phyloP scores from a whole-genome alignment of 352 stramenopile genomes.

The Phytophthora pinifolia region DNA sequence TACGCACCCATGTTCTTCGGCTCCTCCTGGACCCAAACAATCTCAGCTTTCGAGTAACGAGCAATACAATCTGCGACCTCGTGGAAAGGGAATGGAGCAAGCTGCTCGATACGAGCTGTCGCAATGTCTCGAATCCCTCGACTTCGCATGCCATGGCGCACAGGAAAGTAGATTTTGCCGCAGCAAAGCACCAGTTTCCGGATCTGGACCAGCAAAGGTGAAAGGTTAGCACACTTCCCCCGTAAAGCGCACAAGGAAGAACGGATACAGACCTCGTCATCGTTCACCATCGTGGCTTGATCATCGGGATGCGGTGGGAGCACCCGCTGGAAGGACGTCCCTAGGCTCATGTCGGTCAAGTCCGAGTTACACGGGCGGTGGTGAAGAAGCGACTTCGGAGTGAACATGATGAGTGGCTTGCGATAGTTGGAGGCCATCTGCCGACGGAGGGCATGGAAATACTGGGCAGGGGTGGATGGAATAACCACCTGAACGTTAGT shows the following conservation, averaged over 20 bases:
- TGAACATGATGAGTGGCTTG: slow-evolving; percentile 83
- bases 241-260: not conserved
- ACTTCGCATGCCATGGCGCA: slow-evolving; percentile 60
- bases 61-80: slow-evolving; percentile 89
- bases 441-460: slow-evolving; percentile 95
- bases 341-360: slow-evolving; percentile 57
- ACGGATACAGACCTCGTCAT: slow-evolving; percentile 50
- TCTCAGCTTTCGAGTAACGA: slow-evolving; percentile 94
- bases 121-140: slow-evolving; percentile 64
- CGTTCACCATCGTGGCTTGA: slow-evolving; percentile 56
- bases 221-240: slow-evolving; percentile 3
- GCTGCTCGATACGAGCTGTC: slow-evolving; percentile 78
- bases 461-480: slow-evolving; percentile 92
- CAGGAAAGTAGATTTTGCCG: slow-evolving; percentile 85
- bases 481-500: slow-evolving; percentile 81
- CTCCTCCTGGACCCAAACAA: slow-evolving; percentile 98
- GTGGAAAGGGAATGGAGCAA: slow-evolving; percentile 98
- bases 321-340: slow-evolving; percentile 66
- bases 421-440: slow-evolving; percentile 71
- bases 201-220: slow-evolving; percentile 39
- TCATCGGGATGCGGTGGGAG: slow-evolving; percentile 76
- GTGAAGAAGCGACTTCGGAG: slow-evolving; percentile 83
- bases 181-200: slow-evolving; percentile 79
- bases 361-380: slow-evolving; percentile 82
- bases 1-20: slow-evolving; percentile 99